Percentiles rank a stretch among this genome's conserved stretches.
Evolutionary conservation across 495 filamentous ascomycete species (phyloP).

Genomic region (Tetracladium marchalianum): DNA sequence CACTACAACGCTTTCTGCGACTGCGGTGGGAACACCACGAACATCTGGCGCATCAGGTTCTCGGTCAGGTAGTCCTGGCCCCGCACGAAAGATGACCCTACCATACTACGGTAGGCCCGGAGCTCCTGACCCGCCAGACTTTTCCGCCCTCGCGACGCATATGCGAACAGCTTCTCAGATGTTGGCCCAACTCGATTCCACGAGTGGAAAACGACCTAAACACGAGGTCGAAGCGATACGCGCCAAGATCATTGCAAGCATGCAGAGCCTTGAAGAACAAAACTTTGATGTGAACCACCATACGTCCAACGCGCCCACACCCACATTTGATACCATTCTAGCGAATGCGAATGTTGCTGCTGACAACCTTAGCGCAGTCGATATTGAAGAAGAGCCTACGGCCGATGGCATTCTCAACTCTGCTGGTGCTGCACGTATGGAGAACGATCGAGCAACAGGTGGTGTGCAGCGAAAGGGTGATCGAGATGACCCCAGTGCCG

Average conservation of each 20-base stretch:
- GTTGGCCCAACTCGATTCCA: conserved; percentile 66
- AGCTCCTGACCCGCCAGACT: conserved; percentile 49
- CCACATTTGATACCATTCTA: conserved; percentile 66
- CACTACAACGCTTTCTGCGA: conserved; percentile 37
- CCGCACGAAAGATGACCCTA: conserved; percentile 39
- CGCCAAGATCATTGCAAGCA: conserved; percentile 70
- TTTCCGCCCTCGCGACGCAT: conserved; percentile 66
- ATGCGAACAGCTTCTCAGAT: conserved; percentile 74
- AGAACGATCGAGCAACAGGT: conserved; percentile 71
- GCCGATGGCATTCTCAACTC: conserved; percentile 34
- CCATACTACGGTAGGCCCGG: conserved; percentile 28
- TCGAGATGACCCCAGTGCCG: conserved; percentile 69
- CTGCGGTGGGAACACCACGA: conserved; percentile 39
- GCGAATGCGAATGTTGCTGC: conserved; percentile 30
- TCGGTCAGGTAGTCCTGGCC: conserved; percentile 49
- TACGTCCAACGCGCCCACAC: conserved; percentile 44
- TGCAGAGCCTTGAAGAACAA: conserved; percentile 75
- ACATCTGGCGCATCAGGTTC: conserved; percentile 38
- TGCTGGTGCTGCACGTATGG: conserved; percentile 66
- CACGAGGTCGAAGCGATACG: conserved; percentile 66
- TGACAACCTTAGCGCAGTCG: conserved; percentile 33
- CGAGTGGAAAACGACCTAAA: conserved; percentile 57
- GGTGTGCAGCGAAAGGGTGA: conserved; percentile 66
- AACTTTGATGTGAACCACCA: conserved; percentile 56
- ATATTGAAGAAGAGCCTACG: conserved; percentile 21